Evolutionary conservation across 495 filamentous ascomycete species (phyloP), one percentile per base, ranked within the genome.

Genomic region (Hypoxylon fragiforme): DNA sequence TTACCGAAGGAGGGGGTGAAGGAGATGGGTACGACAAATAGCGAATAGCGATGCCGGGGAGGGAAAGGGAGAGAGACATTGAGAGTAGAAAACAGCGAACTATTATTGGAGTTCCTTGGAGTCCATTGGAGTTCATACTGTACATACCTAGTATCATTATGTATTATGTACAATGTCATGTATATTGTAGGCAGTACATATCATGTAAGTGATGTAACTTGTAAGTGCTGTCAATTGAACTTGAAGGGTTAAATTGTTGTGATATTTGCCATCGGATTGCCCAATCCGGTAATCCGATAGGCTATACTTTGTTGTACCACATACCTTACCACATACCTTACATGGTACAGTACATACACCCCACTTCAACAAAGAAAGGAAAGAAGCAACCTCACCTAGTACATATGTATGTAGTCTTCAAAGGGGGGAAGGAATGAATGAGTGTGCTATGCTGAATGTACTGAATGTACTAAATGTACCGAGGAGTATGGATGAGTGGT

Each of bases 221-320:
- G n/a, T n/a, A n/a, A n/a, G n/a, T n/a, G n/a, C n/a, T n/a, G n/a
- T n/a, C n/a, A n/a, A n/a, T n/a, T n/a, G n/a, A n/a, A n/a, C n/a
- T n/a, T n/a, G n/a, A n/a, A n/a, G n/a, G n/a, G n/a, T n/a, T n/a
- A n/a, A n/a, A n/a, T n/a, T n/a, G n/a, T n/a, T n/a, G n/a, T n/a
- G n/a, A n/a, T n/a, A n/a, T n/a, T 63, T 57, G 43, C 60, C 60
- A 54, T 58, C 64, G 64, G 64, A 40, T 66, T 66, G 20, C 64
- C 64, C 13, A 46, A 59, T 57, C 5, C 1, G 56, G 63, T 8
- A 64, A 60, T 19, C 64, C 64, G 60, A 12, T 18, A 20, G 43
- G 46, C 19, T 46, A 53, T 54, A 50, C 13, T 43, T 44, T 45
- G 35, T 11, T 44, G 52, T 38, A 39, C 44, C 44, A 50, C 19